Evolutionary conservation across 805 yeast species (phyloP), one percentile per base, ranked within the genome.

Genomic region (Zygotorulaspora danielsina): DNA sequence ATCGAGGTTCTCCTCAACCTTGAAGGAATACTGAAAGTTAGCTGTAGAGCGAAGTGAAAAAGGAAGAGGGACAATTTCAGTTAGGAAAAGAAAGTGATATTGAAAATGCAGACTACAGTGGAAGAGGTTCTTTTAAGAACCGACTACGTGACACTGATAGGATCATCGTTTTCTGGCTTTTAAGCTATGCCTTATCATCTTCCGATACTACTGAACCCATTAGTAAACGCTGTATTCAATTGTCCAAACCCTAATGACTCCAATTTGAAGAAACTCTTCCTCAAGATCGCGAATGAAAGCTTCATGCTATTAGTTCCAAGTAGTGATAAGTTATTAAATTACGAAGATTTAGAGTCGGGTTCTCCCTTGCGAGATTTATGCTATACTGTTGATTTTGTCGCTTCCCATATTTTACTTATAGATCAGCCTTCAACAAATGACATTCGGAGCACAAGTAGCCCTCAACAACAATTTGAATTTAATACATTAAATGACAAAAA

Each of bases 251-350:
- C 78, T 2, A 43, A 58, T 5, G 61, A 59, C n/a, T 65, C 72
- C 0, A 71, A 79, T 11, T 62, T 71, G 36, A 72, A 69, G 41
- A 68, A 67, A n/a, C 64, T 76, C 6, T 67, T 78, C 25, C 54
- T 61, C 3, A 69, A 59, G 35, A 51, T 81, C 17, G 61, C 59
- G 44, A 76, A 81, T 26, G 69, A 67, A 13, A 73, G 72, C n/a
- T 78, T 71, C 54, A 68, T 78, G 2, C 55, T 84, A 10, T 55
- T 84, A n/a, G 78, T 81, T 1, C 95, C 95, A 0, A 75, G 78
- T 4, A 63, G 81, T 1, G 54, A 61, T 19, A 59, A 72, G 2
- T 63, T 83, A 8, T 52, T 63, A 32, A 57, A 67, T 36, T 65
- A 59, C 42, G 55, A 53, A 12, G 79, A 75, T 38, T 39, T 44